Percentiles rank a stretch among this genome's conserved stretches.
These are phyloP conservation scores for Actinomucor elegans DNA, from an alignment of 371 early-diverging fungal species.

Conservation along the genomic window DNA sequence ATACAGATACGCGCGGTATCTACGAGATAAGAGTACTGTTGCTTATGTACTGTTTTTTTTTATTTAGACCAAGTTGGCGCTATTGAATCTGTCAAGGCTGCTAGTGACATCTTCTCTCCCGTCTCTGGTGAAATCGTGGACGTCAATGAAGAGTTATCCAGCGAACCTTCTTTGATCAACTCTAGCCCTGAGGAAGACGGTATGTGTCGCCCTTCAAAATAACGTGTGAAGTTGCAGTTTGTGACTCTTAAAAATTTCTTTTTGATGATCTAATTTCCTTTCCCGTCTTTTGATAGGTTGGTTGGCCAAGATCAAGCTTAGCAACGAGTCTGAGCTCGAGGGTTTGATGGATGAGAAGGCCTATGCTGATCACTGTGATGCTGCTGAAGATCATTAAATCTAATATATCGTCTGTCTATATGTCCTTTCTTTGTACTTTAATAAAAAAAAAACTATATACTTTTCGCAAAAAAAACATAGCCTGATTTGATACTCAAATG, in stretches of 20 bases:
- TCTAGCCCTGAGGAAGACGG: constrained; percentile 74
- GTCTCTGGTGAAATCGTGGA: constrained; percentile 82
- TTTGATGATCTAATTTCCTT: too few relatives aligned
- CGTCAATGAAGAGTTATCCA: constrained; percentile 66
- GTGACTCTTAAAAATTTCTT: too few relatives aligned
- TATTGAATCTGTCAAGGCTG: constrained; percentile 97
- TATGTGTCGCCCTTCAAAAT: constrained; percentile 24
- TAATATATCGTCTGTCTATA: too few relatives aligned
- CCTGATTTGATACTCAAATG: too few relatives aligned
- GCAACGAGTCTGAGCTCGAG: constrained; percentile 66
- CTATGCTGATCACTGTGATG: constrained; percentile 62
- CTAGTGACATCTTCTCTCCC: constrained; percentile 91
- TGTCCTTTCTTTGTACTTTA: constrained; percentile 10
- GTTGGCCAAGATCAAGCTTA: constrained; percentile 90
- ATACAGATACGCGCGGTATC: too few relatives aligned
- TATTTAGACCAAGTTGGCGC: constrained; percentile 72
- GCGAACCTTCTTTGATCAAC: constrained; percentile 81
- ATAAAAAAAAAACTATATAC: constrained; percentile 4
- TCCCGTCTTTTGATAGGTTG: constrained; percentile 66
- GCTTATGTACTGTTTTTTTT: too few relatives aligned
- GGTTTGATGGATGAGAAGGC: constrained; percentile 70
- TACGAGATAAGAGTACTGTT: too few relatives aligned
- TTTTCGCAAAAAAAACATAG: too few relatives aligned
- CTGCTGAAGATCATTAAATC: constrained; percentile 27
- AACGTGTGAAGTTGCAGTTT: constrained; percentile 5